Conservation (phyloP, 2,329 filamentous ascomycete species). For the Stagonosporopsis cucurbitacearum region DNA sequence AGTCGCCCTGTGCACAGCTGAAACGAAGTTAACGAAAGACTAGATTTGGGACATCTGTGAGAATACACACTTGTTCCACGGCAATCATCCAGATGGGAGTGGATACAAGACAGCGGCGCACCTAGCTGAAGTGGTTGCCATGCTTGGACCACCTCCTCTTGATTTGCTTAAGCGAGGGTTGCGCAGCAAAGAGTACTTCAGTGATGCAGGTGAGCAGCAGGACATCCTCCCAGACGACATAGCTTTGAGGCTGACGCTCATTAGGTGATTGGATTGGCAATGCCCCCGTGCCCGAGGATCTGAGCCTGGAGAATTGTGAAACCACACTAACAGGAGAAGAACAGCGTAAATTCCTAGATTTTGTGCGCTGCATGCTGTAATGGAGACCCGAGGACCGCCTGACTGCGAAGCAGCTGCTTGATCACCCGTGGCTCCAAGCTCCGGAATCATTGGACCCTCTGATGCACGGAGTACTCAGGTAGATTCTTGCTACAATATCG, state of each 20-base stretch:
- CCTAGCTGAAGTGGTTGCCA: slow-evolving; percentile 37
- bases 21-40: background rate
- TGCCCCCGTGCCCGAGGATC: slow-evolving; percentile 12
- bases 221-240: background rate
- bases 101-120: slow-evolving; percentile 36
- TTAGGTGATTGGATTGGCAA: slow-evolving; percentile 31
- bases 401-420: slow-evolving; percentile 25
- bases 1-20: background rate
- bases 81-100: slow-evolving; percentile 23
- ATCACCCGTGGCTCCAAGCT: slow-evolving; percentile 21
- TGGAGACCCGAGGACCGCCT: slow-evolving; percentile 46
- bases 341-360: slow-evolving; percentile 38
- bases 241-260: background rate
- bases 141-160: slow-evolving; percentile 29
- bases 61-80: slow-evolving; percentile 40
- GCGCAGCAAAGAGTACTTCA: slow-evolving; percentile 24
- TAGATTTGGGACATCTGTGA: slow-evolving; percentile 51
- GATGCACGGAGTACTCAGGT: background rate
- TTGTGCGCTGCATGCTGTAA: slow-evolving; percentile 46
- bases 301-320: slow-evolving; percentile 24
- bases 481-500: background rate
- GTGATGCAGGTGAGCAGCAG: slow-evolving; percentile 20
- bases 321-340: slow-evolving; percentile 29
- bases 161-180: slow-evolving; percentile 19
- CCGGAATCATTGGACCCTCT: background rate